These are phyloP conservation scores for Pisolithus sp. DNA, from an alignment of 768 basidiomycete genomes.

Conservation along the genomic window DNA sequence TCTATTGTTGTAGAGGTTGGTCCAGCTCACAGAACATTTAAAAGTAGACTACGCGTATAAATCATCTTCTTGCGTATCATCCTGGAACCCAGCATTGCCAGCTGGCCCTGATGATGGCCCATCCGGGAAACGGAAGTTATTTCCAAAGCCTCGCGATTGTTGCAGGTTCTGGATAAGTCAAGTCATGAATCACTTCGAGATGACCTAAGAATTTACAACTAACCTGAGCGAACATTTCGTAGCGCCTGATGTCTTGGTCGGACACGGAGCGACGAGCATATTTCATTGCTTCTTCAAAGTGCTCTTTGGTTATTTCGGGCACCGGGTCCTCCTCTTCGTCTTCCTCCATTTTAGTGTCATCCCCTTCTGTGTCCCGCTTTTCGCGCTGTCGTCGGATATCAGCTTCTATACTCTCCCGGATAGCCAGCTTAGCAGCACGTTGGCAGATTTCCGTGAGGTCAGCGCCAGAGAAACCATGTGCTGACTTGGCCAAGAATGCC, in stretches of 20 bases:
- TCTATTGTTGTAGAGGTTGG: not conserved
- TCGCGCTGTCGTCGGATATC: constrained; percentile 80
- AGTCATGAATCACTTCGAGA: constrained; percentile 1
- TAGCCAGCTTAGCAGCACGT: constrained; percentile 93
- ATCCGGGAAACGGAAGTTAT: constrained; percentile 98
- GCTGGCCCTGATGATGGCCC: constrained; percentile 33
- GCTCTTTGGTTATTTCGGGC: constrained; percentile 79
- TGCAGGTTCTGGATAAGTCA: constrained; percentile 76
- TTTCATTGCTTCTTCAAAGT: constrained; percentile 99
- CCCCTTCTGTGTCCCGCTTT: constrained; percentile 76
- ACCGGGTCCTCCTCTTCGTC: constrained; percentile 86
- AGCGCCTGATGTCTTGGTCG: constrained; percentile 92
- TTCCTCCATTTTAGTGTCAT: constrained; percentile 66
- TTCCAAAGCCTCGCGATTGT: constrained; percentile 88
- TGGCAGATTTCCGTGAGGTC: constrained; percentile 99
- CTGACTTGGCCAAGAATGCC: constrained; percentile 79
- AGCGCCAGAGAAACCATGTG: constrained; percentile 98
- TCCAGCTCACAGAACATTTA: not conserved
- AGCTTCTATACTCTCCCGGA: constrained; percentile 88
- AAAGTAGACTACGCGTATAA: constrained; percentile 60
- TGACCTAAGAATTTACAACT: constrained; percentile 11
- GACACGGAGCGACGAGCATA: constrained; percentile 95
- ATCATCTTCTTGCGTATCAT: constrained; percentile 86
- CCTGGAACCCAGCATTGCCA: constrained; percentile 76
- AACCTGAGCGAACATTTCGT: constrained; percentile 97